Evolutionary conservation across 2,329 filamentous ascomycete species (phyloP).

Genomic region (Chrysoporthe cubensis): DNA sequence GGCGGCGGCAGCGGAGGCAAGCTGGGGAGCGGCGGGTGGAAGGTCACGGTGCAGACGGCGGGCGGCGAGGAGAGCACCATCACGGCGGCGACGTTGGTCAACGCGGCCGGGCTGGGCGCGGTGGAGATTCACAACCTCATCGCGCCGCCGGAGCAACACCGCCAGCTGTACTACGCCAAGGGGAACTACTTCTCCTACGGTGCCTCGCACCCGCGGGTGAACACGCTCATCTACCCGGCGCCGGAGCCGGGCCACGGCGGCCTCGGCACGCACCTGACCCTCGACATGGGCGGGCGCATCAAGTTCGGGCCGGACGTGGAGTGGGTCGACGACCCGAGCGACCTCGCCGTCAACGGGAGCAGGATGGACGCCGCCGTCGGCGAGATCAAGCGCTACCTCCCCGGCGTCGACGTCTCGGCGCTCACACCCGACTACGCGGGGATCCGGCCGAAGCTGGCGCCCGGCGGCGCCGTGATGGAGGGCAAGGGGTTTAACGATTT

Average conservation of each 20-base stretch:
- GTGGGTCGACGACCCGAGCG: slow-evolving; percentile 75
- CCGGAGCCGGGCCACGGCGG: slow-evolving; percentile 81
- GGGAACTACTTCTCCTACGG: slow-evolving; percentile 92
- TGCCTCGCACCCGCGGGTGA: slow-evolving; percentile 63
- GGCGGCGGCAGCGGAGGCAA: slow-evolving; percentile 31
- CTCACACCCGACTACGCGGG: slow-evolving; percentile 87
- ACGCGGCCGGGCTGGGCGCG: slow-evolving; percentile 82
- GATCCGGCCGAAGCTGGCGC: slow-evolving; percentile 81
- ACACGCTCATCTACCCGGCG: slow-evolving; percentile 83
- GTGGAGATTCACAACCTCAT: slow-evolving; percentile 82
- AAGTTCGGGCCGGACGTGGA: slow-evolving; percentile 95
- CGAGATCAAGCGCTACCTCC: slow-evolving; percentile 81
- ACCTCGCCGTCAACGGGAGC: slow-evolving; percentile 68
- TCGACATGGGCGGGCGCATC: slow-evolving; percentile 82
- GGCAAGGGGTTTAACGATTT: slow-evolving; percentile 82
- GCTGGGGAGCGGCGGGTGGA: slow-evolving; percentile 67
- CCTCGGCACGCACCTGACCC: slow-evolving; percentile 88
- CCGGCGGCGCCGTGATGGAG: slow-evolving; percentile 59
- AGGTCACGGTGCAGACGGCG: slow-evolving; percentile 59
- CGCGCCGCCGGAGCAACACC: slow-evolving; percentile 59
- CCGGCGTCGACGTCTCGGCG: slow-evolving; percentile 66
- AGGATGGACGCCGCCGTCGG: slow-evolving; percentile 65
- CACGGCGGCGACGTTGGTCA: slow-evolving; percentile 77
- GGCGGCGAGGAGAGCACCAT: slow-evolving; percentile 58
- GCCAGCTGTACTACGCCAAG: slow-evolving; percentile 80